phyloP scores from a whole-genome alignment of 768 basidiomycete genomes.

The Tricholoma bakamatsutake region DNA sequence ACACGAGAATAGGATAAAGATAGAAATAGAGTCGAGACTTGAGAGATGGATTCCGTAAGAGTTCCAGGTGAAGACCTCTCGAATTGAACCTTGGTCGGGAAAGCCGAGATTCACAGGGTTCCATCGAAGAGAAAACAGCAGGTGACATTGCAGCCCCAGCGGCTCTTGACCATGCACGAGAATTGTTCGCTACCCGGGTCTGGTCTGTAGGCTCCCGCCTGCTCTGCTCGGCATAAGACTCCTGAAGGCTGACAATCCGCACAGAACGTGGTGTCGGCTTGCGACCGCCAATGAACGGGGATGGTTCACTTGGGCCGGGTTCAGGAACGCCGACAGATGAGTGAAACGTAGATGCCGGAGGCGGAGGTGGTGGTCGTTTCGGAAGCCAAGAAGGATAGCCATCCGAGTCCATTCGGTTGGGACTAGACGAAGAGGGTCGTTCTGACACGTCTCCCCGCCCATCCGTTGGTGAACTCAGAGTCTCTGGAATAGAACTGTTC shows the following conservation, averaged over 20 bases:
- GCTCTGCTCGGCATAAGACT: conserved; percentile 36
- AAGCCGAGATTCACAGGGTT: conserved; percentile 25
- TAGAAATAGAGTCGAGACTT: conserved; percentile 58
- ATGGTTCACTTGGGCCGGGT: conserved; percentile 18
- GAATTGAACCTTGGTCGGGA: conserved; percentile 64
- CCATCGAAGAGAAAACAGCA: conserved; percentile 36
- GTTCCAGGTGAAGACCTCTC: conserved; percentile 59
- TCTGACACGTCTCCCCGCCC: conserved; percentile 17
- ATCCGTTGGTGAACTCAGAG: conserved; percentile 15
- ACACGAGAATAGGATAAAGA: conserved; percentile 61
- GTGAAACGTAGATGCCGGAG: conserved; percentile 65
- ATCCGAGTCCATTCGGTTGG: conserved; percentile 42
- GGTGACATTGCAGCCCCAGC: conserved; percentile 38
- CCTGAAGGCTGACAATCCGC: conserved; percentile 69
- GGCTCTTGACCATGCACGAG: conserved; percentile 57
- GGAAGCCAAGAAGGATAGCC: conserved; percentile 87
- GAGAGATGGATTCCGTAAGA: conserved; percentile 55
- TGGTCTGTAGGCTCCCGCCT: conserved; percentile 48
- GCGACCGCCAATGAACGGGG: conserved; percentile 50
- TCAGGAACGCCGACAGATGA: conserved; percentile 42
- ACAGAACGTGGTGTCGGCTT: conserved; percentile 78
- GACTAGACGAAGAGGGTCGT: conserved; percentile 28
- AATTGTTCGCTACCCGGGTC: conserved; percentile 34
- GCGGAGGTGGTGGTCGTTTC: conserved; percentile 67
- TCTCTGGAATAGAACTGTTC: conserved; percentile 18